Conservation (phyloP, 257 asterid species). For the Thymus mandschuricus region DNA sequence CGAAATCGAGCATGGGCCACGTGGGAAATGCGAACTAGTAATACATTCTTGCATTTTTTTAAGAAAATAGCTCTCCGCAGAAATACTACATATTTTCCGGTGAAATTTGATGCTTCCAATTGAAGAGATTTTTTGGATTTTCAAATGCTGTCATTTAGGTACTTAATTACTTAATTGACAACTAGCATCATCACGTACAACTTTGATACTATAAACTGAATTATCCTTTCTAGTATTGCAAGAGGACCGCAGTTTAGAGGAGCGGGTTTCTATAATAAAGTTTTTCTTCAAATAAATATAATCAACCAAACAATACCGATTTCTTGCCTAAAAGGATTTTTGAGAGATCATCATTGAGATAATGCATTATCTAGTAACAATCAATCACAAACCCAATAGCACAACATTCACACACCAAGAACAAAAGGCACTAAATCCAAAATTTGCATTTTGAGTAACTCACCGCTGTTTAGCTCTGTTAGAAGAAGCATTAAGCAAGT, state of each 20-base stretch:
- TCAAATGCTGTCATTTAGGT: neutral
- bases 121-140: neutral
- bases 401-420: constrained; percentile 8
- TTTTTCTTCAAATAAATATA: neutral
- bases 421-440: neutral
- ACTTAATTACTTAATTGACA: constrained; percentile 1
- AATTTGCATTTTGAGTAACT: constrained; percentile 23
- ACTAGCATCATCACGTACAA: constrained; percentile 6
- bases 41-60: neutral
- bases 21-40: constrained; percentile 3
- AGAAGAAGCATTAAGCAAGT: constrained; percentile 48
- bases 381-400: constrained; percentile 1
- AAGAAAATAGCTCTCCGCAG: neutral
- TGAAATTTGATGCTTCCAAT: constrained; percentile 5
- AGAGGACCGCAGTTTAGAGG: neutral
- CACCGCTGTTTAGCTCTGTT: constrained; percentile 48
- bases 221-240: neutral
- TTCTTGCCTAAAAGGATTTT: constrained; percentile 2
- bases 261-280: neutral
- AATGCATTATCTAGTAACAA: neutral
- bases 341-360: neutral
- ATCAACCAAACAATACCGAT: constrained; percentile 11
- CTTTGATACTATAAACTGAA: neutral
- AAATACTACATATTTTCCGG: constrained; percentile 4
- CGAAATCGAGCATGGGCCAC: constrained; percentile 21